Evolutionary conservation across 177 flowering plant species (phyloP).

Genomic region (Telopea speciosissima): DNA sequence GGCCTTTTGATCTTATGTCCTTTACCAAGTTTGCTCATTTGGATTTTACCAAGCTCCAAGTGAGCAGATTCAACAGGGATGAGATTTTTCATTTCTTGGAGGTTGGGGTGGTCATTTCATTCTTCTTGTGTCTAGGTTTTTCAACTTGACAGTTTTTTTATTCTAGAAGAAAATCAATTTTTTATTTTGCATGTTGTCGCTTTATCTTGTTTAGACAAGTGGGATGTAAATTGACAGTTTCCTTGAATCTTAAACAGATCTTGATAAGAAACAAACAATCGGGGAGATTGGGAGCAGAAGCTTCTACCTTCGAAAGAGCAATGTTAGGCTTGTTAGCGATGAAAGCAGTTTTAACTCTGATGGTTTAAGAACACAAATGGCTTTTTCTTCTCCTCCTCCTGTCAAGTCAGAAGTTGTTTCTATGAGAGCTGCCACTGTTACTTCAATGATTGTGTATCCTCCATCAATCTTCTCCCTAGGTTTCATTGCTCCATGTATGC

Average conservation of each 20-base stretch:
- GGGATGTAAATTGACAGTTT: background rate
- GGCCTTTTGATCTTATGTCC: too few species aligned
- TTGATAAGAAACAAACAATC: slow-evolving; percentile 50
- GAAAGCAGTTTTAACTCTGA: slow-evolving; percentile 9
- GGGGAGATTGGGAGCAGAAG: slow-evolving; percentile 76
- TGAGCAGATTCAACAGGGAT: too few species aligned
- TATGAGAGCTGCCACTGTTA: background rate
- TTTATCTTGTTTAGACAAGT: background rate
- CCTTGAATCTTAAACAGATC: slow-evolving; percentile 29
- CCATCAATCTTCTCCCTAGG: slow-evolving; percentile 21
- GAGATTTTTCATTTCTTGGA: too few species aligned
- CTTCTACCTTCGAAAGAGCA: slow-evolving; percentile 58
- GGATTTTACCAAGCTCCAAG: too few species aligned
- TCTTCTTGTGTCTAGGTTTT: too few species aligned
- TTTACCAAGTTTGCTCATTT: too few species aligned
- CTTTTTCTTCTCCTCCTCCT: background rate
- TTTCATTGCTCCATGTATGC: slow-evolving; percentile 26
- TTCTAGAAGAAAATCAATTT: too few species aligned
- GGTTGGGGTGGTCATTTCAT: too few species aligned
- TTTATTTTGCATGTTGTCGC: too few species aligned
- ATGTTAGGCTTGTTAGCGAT: slow-evolving; percentile 3
- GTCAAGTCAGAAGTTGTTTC: slow-evolving; percentile 1
- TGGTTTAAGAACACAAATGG: background rate
- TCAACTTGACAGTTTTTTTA: too few species aligned
- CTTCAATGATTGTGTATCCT: slow-evolving; percentile 1